These are phyloP conservation scores for Cynanchum wilfordii DNA, from an alignment of 257 asterid genomes.

Conservation along the genomic window DNA sequence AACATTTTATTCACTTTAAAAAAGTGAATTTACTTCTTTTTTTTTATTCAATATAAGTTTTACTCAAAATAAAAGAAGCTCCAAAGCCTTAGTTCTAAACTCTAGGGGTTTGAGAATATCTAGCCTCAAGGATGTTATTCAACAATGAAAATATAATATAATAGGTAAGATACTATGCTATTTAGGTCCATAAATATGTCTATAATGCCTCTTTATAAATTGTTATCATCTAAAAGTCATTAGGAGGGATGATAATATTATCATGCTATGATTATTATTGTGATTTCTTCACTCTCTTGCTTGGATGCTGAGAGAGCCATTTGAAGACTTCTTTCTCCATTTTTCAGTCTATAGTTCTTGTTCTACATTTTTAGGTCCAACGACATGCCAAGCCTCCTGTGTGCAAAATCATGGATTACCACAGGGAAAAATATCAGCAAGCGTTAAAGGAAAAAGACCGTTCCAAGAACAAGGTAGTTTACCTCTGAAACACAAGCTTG, in stretches of 20 bases:
- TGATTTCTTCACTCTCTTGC: neutral
- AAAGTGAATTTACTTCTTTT: too few species aligned
- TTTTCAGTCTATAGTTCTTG: slow-evolving; percentile 15
- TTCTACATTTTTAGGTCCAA: slow-evolving; percentile 55
- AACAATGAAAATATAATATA: neutral
- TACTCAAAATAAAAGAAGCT: too few species aligned
- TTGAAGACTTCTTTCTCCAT: neutral
- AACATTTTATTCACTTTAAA: too few species aligned
- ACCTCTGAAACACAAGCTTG: neutral
- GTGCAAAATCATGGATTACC: slow-evolving; percentile 71
- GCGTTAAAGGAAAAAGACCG: slow-evolving; percentile 61
- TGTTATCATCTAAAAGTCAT: neutral
- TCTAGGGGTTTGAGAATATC: neutral
- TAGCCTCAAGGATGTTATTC: neutral
- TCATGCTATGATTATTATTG: neutral
- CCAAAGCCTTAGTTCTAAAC: neutral
- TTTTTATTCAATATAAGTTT: too few species aligned
- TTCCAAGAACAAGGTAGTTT: slow-evolving; percentile 47
- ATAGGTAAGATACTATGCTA: neutral
- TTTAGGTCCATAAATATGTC: neutral
- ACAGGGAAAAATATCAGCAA: slow-evolving; percentile 51
- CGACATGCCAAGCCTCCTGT: slow-evolving; percentile 59
- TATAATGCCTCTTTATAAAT: neutral
- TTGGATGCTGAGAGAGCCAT: neutral
- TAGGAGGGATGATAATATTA: neutral